phyloP scores from a whole-genome alignment of 73 alveolate genomes.

The Paramecium tetraurelia region DNA sequence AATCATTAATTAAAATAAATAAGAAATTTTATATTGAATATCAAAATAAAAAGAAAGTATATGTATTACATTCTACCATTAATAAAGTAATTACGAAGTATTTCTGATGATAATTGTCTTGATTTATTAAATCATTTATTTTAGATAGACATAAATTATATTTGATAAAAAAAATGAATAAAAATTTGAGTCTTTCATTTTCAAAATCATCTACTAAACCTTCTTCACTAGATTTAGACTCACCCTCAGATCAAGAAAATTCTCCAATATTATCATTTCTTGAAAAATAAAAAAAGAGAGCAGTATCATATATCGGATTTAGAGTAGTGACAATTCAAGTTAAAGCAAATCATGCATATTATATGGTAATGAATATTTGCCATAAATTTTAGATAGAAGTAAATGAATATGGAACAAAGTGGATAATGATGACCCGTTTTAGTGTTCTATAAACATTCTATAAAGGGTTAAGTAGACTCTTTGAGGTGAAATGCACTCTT shows the following conservation, averaged over 20 bases:
- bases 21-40: not conserved
- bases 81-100: not conserved
- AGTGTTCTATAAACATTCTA: not conserved
- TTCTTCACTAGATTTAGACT: not conserved
- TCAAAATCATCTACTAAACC: not conserved
- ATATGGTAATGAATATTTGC: not conserved
- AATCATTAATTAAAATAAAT: too few species aligned
- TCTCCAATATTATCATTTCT: not conserved
- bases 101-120: not conserved
- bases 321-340: not conserved
- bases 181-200: not conserved
- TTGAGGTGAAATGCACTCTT: not conserved
- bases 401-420: not conserved
- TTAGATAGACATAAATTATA: not conserved
- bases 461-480: not conserved
- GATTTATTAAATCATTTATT: not conserved
- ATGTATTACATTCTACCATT: not conserved
- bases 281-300: not conserved
- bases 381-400: not conserved
- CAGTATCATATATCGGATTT: not conserved
- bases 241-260: not conserved
- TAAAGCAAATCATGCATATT: not conserved
- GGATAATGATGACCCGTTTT: not conserved
- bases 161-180: not conserved
- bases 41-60: too few species aligned